Conservation (phyloP, 2,329 filamentous ascomycete species). For the Microdochium trichocladiopsis region DNA sequence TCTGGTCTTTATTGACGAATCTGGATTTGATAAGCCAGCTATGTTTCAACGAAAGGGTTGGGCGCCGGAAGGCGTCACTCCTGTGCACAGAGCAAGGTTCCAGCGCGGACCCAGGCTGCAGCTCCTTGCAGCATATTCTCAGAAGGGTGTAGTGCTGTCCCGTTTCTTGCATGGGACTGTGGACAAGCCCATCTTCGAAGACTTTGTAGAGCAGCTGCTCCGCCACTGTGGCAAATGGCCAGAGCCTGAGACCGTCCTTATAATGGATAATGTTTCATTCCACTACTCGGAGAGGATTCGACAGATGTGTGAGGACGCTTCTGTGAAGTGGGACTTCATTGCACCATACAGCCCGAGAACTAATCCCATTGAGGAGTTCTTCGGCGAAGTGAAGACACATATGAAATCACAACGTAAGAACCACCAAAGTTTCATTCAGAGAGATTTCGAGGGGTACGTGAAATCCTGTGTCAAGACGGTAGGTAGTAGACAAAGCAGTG, state of each 20-base stretch:
- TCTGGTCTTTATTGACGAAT: conserved; percentile 3
- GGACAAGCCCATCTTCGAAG: conserved; percentile 1
- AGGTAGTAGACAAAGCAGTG: no score
- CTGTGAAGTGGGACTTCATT: no score
- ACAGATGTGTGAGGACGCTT: no score
- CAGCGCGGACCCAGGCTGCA: background rate
- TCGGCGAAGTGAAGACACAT: conserved; percentile 3
- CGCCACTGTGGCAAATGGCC: conserved; percentile 1
- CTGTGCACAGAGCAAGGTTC: conserved; percentile 2
- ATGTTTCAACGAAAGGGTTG: conserved; percentile 3
- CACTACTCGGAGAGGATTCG: background rate
- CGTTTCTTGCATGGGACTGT: background rate
- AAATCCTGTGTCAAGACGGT: no score
- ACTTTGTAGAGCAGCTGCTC: conserved; percentile 1
- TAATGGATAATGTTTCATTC: background rate
- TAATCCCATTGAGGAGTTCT: conserved; percentile 4
- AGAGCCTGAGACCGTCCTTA: conserved; percentile 1
- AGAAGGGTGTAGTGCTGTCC: conserved; percentile 2
- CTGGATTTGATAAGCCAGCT: conserved; percentile 1
- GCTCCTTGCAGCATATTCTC: conserved; percentile 2
- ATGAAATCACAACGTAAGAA: conserved; percentile 4
- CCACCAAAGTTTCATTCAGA: no score
- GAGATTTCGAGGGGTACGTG: no score
- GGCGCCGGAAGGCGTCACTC: conserved; percentile 1
- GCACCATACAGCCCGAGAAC: conserved; percentile 2